These are phyloP conservation scores for Xylaria cubensis DNA, from an alignment of 495 filamentous ascomycete species.

Conservation along the genomic window DNA sequence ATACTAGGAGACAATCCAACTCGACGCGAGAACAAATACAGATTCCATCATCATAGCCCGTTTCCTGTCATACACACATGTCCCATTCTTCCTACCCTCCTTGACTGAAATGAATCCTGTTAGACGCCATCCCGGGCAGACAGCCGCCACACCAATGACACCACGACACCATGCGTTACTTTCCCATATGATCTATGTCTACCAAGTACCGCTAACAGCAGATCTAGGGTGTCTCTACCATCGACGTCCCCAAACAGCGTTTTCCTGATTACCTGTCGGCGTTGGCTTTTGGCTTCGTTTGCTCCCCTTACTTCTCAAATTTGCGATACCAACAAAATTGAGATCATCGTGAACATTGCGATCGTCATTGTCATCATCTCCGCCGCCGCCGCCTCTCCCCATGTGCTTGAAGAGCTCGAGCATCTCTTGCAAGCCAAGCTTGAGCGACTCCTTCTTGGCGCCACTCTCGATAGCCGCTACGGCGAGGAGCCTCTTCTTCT, in stretches of 20 bases:
- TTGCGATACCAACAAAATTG: constrained; percentile 11
- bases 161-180: constrained; percentile 1
- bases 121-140: neutral
- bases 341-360: constrained; percentile 20
- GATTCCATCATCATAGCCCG: constrained; percentile 18
- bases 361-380: neutral
- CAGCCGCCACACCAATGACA: neutral
- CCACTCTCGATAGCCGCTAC: constrained; percentile 81
- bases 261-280: constrained; percentile 13
- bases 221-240: constrained; percentile 11
- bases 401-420: constrained; percentile 82
- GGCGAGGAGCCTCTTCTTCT: constrained; percentile 88
- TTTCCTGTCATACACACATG: constrained; percentile 1
- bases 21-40: neutral
- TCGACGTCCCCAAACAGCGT: constrained; percentile 23
- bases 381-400: constrained; percentile 9
- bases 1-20: neutral
- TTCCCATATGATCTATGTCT: neutral
- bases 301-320: constrained; percentile 13
- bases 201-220: neutral
- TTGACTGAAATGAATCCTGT: neutral
- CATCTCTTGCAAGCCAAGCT: constrained; percentile 93
- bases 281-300: constrained; percentile 28
- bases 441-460: constrained; percentile 66
- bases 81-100: neutral